phyloP scores from a whole-genome alignment of 768 basidiomycete genomes.

The Exidia glandulosa region DNA sequence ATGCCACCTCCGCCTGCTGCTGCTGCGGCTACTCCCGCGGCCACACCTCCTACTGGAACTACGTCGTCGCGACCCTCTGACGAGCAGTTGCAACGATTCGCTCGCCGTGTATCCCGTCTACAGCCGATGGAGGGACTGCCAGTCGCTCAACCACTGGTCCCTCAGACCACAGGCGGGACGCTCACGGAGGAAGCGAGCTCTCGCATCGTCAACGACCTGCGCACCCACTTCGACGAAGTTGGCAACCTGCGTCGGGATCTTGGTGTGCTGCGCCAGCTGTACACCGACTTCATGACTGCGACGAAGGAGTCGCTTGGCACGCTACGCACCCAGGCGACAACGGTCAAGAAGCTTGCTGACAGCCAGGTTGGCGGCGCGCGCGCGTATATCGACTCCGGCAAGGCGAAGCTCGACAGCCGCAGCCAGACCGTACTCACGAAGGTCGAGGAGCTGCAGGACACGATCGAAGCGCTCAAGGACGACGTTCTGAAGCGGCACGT shows the following conservation, averaged over 20 bases:
- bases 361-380: constrained; percentile 77
- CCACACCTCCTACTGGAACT: constrained; percentile 7
- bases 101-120: constrained; percentile 63
- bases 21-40: constrained; percentile 7
- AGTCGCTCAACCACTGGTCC: constrained; percentile 18
- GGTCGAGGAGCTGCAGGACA: constrained; percentile 88
- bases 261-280: constrained; percentile 87
- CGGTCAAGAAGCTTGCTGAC: constrained; percentile 77
- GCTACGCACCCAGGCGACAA: constrained; percentile 73
- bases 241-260: constrained; percentile 89
- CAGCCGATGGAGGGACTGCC: constrained; percentile 20
- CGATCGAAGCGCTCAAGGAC: constrained; percentile 77
- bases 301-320: constrained; percentile 77
- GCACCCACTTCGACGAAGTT: constrained; percentile 90
- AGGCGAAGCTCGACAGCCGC: constrained; percentile 78
- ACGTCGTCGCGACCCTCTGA: constrained; percentile 51
- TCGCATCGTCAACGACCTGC: constrained; percentile 70
- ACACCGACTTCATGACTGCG: constrained; percentile 85
- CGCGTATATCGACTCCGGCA: constrained; percentile 83
- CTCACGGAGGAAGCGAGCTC: constrained; percentile 50
- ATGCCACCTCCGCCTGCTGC: constrained; percentile 22
- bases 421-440: constrained; percentile 86
- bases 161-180: constrained; percentile 59
- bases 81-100: constrained; percentile 59
- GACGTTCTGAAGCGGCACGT: constrained; percentile 86